Conservation (phyloP, 345 rosid species). For the Eutrema heterophyllum region DNA sequence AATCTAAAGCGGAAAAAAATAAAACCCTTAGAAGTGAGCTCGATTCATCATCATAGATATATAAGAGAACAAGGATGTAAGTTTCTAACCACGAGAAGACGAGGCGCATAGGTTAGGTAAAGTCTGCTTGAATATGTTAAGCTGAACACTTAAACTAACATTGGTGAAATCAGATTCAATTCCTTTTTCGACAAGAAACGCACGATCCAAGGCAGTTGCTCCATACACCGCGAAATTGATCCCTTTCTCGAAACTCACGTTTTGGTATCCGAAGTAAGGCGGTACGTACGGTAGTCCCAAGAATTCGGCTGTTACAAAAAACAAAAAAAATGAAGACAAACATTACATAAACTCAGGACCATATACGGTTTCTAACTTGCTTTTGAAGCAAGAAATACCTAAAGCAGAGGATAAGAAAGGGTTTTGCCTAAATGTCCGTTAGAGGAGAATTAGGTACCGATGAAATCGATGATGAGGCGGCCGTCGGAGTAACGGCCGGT, state of each 20-base stretch:
- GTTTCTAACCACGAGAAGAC: conserved; percentile 26
- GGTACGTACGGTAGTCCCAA: conserved; percentile 38
- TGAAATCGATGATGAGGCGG: conserved; percentile 49
- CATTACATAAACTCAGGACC: not conserved
- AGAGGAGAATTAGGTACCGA: conserved; percentile 29
- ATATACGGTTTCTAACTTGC: not conserved
- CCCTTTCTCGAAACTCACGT: conserved; percentile 33
- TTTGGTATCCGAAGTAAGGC: conserved; percentile 32
- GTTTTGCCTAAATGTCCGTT: not conserved
- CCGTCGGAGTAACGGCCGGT: conserved; percentile 50
- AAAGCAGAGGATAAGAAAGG: not conserved
- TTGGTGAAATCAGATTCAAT: conserved; percentile 24
- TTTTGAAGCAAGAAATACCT: not conserved
- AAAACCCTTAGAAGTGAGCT: not conserved
- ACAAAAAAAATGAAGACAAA: not conserved
- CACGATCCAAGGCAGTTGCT: conserved; percentile 42
- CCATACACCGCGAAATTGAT: conserved; percentile 52
- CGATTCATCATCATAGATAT: not conserved
- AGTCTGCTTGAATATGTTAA: conserved; percentile 35
- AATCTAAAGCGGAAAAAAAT: conserved; percentile 16
- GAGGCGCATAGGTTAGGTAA: conserved; percentile 34
- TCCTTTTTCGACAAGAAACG: conserved; percentile 30
- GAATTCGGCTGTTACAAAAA: conserved; percentile 32
- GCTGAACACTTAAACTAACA: conserved; percentile 36
- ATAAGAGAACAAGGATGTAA: not conserved